A percentile compares a stretch with the other conserved stretches of the same genome.
These are phyloP conservation scores for Calonectria naviculata DNA, from an alignment of 2,329 filamentous ascomycete genomes.

Conservation along the genomic window DNA sequence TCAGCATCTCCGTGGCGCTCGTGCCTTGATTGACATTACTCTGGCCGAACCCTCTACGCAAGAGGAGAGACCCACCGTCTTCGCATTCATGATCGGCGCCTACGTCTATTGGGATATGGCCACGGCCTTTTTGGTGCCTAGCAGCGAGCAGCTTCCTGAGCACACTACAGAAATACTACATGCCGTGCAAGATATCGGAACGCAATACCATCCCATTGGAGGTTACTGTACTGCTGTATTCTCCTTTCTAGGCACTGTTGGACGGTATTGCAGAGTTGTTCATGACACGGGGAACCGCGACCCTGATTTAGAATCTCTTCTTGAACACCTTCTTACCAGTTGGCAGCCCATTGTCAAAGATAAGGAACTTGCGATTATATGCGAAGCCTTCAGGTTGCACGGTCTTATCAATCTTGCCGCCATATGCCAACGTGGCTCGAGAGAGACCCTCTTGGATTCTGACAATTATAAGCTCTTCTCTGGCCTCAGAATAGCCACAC, in stretches of 20 bases:
- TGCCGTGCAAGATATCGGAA: not conserved
- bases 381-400: too few species aligned
- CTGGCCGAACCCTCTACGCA: not conserved
- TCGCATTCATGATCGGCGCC: slow-evolving; percentile 1
- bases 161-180: not conserved
- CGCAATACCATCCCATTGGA: not conserved
- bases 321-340: not conserved
- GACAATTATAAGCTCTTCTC: too few species aligned
- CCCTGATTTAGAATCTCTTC: not conserved
- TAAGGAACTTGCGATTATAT: too few species aligned
- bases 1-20: slow-evolving; percentile 6
- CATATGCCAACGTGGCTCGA: too few species aligned
- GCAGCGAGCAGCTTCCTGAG: not conserved
- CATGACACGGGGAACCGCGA: not conserved
- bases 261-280: slow-evolving; percentile 9
- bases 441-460: too few species aligned
- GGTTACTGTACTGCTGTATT: slow-evolving; percentile 9
- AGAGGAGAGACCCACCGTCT: not conserved
- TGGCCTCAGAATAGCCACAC: too few species aligned
- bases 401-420: too few species aligned
- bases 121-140: not conserved
- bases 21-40: not conserved
- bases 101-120: slow-evolving; percentile 19
- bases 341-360: not conserved
- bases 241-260: slow-evolving; percentile 7